Percentiles rank a stretch among this genome's conserved stretches.
phyloP scores from a whole-genome alignment of 2,329 filamentous ascomycete species.

The Echinosphaeria canescens region DNA sequence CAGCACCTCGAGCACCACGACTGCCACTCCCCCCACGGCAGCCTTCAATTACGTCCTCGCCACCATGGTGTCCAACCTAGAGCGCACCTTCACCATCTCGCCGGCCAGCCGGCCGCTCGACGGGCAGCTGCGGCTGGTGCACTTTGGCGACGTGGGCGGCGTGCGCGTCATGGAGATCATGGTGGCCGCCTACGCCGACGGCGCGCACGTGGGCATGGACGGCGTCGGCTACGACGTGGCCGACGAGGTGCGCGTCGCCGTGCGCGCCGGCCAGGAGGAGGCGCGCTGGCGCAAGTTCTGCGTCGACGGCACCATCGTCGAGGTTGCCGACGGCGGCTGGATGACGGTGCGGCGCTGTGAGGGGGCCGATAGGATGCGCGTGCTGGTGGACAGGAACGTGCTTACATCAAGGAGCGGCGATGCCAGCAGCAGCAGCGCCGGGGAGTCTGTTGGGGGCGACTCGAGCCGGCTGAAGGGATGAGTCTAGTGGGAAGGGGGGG shows the following conservation, averaged over 20 bases:
- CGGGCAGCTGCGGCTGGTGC: constrained; percentile 46
- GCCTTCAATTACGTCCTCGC: constrained; percentile 62
- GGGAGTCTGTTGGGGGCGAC: no score
- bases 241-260: constrained; percentile 41
- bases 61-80: constrained; percentile 60
- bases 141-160: constrained; percentile 47
- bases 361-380: no score
- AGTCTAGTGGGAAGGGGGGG: no score
- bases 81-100: constrained; percentile 64
- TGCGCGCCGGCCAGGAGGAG: constrained; percentile 46
- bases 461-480: no score
- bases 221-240: constrained; percentile 50
- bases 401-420: no score
- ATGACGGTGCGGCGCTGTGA: no score
- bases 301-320: constrained; percentile 77
- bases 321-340: constrained; percentile 42
- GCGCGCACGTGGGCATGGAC: constrained; percentile 31
- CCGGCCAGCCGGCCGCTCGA: constrained; percentile 51
- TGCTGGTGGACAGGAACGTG: no score
- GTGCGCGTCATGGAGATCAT: constrained; percentile 58
- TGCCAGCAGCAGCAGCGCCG: no score
- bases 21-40: no score
- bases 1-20: no score
- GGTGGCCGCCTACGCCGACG: constrained; percentile 36
- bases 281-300: constrained; percentile 66